Evolutionary conservation across 2,329 filamentous ascomycete species (phyloP).

Genomic region (Lasiodiplodia sp.): DNA sequence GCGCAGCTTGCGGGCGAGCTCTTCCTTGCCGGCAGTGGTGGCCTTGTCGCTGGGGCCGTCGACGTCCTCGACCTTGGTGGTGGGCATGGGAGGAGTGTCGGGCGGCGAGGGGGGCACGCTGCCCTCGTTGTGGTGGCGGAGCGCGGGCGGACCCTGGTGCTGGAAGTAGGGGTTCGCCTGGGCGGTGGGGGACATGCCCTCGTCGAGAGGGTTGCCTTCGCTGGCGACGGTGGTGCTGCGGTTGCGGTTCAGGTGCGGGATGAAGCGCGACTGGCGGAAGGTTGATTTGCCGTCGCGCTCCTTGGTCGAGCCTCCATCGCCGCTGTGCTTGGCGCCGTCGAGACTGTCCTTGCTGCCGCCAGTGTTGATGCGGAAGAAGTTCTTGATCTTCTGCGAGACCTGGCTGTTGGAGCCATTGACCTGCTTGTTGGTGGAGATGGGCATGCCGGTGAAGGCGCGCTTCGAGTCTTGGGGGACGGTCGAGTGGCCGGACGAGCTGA

Average conservation of each 20-base stretch:
- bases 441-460: slow-evolving; percentile 57
- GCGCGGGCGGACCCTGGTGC: slow-evolving; percentile 90
- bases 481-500: slow-evolving; percentile 48
- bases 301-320: slow-evolving; percentile 52
- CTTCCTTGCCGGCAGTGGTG: slow-evolving; percentile 85
- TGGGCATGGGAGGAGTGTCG: slow-evolving; percentile 77
- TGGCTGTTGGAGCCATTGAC: slow-evolving; percentile 60
- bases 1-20: slow-evolving; percentile 88
- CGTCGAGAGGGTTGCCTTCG: slow-evolving; percentile 89
- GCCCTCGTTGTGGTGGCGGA: slow-evolving; percentile 93
- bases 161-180: slow-evolving; percentile 97
- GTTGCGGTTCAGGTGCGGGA: slow-evolving; percentile 85
- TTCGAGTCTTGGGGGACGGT: slow-evolving; percentile 48
- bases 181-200: slow-evolving; percentile 87
- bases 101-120: slow-evolving; percentile 92
- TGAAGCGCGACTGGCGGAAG: slow-evolving; percentile 86
- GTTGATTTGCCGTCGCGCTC: slow-evolving; percentile 69
- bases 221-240: slow-evolving; percentile 90
- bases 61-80: slow-evolving; percentile 70
- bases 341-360: slow-evolving; percentile 54
- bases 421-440: slow-evolving; percentile 55
- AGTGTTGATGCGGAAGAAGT: slow-evolving; percentile 73
- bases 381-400: slow-evolving; percentile 70
- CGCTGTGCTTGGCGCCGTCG: slow-evolving; percentile 45
- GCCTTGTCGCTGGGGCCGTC: slow-evolving; percentile 70